Evolutionary conservation across 768 basidiomycete species (phyloP), one percentile per base, ranked within the genome.

Genomic region (Fomitopsis serialis): DNA sequence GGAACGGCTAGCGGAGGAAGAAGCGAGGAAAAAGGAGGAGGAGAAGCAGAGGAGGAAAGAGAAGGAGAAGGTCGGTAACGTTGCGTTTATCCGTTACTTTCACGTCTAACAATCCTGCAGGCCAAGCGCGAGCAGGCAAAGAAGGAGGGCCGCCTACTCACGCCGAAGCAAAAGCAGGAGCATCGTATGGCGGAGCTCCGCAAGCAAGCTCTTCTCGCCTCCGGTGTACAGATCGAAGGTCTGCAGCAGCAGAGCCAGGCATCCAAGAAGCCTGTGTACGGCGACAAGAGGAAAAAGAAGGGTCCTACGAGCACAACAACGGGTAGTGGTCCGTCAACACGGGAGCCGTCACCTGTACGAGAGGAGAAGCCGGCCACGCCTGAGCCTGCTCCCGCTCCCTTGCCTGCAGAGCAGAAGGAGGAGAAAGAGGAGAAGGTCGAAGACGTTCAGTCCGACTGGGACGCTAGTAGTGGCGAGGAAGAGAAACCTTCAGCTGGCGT

Each of bases 161-260:
- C 96, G n/a, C 94, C 96, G 70, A 97, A 95, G 71, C 95, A 98
- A 68, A 96, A 93, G 70, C 89, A 92, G 64, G 95, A 98, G 67
- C 85, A 80, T 61, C 89, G 89, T 21, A 88, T 85, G 59, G 94
- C 92, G 2, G 95, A 98, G 68, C 82, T 92, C 27, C 85, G 94
- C 52, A 89, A 85, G 66, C 83, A 96, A 66, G 95, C 96, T 2
- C 79, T 98, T 49, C 76, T 98, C 47, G 87, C 90, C 19, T 88
- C 90, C 34, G 94, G 93, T 47, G 88, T 89, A 45, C 85, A 86
- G 60, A 88, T 99, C 55, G 94, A 95, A 62, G 97, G 92, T 55
- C 74, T 98, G 19, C 87, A 92, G 51, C 81, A 87, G 58, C 57
- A 71, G 27, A 72, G 64, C 13, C 72, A 71, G 22, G 65, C 73